Base-by-base conservation (phyloP, 768 basidiomycete genomes). In the Lactarius trivialis region DNA sequence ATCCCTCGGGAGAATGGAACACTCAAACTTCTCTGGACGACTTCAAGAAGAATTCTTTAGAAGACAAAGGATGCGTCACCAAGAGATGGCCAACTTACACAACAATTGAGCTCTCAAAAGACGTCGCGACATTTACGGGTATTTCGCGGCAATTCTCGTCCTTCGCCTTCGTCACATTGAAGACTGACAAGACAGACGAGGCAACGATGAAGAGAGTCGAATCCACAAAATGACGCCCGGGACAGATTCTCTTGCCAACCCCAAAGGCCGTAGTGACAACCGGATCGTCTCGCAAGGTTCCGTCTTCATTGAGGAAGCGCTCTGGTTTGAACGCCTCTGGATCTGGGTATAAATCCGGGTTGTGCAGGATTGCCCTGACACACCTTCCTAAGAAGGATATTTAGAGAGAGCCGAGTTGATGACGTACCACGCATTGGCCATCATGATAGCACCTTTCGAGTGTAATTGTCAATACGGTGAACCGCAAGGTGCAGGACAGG, bases 171-270 rank as follows among this genome's bases (percentile, higher is more conserved):
- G 49, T 28, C 3, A 67, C n/a, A 17, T 55, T 33, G 34, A 67
- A 67, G 6, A 58, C 41, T 1, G 65, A 56, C 26, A 66, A 28
- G 11, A 67, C 36, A 2, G 66, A 52, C 36, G 34, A 65, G 0
- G 55, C 37, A 19, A 64, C 43, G 8, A 70, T 49, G 49, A 63
- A 70, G 2, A 70, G 48, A 3, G 57, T 65, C 21, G 60, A 41
- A 15, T 70, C 69, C 0, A 61, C 69, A n/a, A 70, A 43, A 26
- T 67, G 61, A 24, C 66, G 66, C 11, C 68, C 69, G 0, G 69
- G 67, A 45, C 69, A 70, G 55, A 65, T 61, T 39, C 64, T 30
- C 45, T 49, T 65, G 19, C 64, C 64, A 17, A 21, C 28, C 2
- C 64, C 64, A n/a, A 62, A 65, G 6, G 41, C 61, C 4, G 54